Conservation (phyloP, 1,284 basidiomycete genomes). For the Sanghuangporus baumii region DNA sequence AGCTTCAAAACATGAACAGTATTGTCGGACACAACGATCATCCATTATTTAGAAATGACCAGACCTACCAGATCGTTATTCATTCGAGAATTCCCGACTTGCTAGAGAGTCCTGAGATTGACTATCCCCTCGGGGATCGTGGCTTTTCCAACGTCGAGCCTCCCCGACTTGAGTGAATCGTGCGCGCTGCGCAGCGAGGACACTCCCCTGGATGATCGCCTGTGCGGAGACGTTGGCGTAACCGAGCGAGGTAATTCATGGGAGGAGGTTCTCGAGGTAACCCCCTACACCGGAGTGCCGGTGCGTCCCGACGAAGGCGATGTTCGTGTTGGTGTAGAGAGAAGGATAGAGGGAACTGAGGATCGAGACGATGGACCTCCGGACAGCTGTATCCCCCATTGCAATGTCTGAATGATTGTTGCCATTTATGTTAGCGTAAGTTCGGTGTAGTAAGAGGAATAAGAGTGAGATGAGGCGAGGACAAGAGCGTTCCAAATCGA, state of each 20-base stretch:
- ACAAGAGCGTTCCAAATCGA: too few species aligned
- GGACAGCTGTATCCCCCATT: slow-evolving; percentile 76
- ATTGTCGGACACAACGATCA: too few species aligned
- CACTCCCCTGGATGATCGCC: slow-evolving; percentile 66
- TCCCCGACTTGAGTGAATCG: slow-evolving; percentile 51
- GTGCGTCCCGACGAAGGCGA: slow-evolving; percentile 77
- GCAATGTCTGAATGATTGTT: slow-evolving; percentile 48
- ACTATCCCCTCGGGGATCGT: slow-evolving; percentile 63
- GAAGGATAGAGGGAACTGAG: slow-evolving; percentile 53
- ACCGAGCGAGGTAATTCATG: slow-evolving; percentile 73
- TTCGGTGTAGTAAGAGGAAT: neutral
- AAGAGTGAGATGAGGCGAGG: neutral
- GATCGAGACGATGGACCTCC: slow-evolving; percentile 59
- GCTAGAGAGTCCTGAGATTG: too few species aligned
- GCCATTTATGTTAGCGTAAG: neutral
- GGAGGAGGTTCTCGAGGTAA: slow-evolving; percentile 72
- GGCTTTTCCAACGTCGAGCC: slow-evolving; percentile 60
- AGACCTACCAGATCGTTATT: too few species aligned
- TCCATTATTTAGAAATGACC: too few species aligned
- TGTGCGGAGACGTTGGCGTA: slow-evolving; percentile 65
- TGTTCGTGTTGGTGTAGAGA: slow-evolving; percentile 64
- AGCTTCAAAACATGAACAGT: too few species aligned
- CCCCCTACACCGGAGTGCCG: slow-evolving; percentile 77
- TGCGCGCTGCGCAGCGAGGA: slow-evolving; percentile 68
- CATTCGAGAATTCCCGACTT: too few species aligned